These are phyloP conservation scores for Podosphaera leucotricha DNA, from an alignment of 2,329 filamentous ascomycete species.

Conservation along the genomic window DNA sequence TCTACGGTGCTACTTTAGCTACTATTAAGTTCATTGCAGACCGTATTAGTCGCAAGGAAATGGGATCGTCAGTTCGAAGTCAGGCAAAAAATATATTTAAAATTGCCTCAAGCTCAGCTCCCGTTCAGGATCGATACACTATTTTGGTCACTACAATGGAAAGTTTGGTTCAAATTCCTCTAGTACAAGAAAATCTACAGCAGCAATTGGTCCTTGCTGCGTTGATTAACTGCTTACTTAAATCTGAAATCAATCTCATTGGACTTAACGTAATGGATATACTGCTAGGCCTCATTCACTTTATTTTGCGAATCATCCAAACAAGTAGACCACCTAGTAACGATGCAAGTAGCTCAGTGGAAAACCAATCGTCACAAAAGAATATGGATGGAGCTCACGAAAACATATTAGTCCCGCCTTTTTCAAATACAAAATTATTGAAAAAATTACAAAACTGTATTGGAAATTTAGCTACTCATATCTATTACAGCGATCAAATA, in stretches of 20 bases:
- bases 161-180: slow-evolving; percentile 39
- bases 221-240: slow-evolving; percentile 60
- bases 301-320: slow-evolving; percentile 57
- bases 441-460: slow-evolving; percentile 57
- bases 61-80: slow-evolving; percentile 23
- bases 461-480: slow-evolving; percentile 74
- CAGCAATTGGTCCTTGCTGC: slow-evolving; percentile 54
- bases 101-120: slow-evolving; percentile 63
- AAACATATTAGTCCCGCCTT: slow-evolving; percentile 19
- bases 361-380: slow-evolving; percentile 4
- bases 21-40: slow-evolving; percentile 53
- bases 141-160: slow-evolving; percentile 71
- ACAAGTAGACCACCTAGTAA: slow-evolving; percentile 21
- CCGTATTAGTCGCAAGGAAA: slow-evolving; percentile 27
- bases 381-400: slow-evolving; percentile 2
- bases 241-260: slow-evolving; percentile 80
- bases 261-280: slow-evolving; percentile 94
- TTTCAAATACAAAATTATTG: slow-evolving; percentile 37
- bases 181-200: slow-evolving; percentile 46
- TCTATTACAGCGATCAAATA: slow-evolving; percentile 93
- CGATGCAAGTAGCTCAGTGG: slow-evolving; percentile 14
- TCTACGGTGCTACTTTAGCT: slow-evolving; percentile 50
- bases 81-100: slow-evolving; percentile 73
- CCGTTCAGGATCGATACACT: slow-evolving; percentile 82
- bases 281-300: slow-evolving; percentile 59